Evolutionary conservation across 495 filamentous ascomycete species (phyloP), one percentile per base, ranked within the genome.

Genomic region (Penicillium waksmanii): DNA sequence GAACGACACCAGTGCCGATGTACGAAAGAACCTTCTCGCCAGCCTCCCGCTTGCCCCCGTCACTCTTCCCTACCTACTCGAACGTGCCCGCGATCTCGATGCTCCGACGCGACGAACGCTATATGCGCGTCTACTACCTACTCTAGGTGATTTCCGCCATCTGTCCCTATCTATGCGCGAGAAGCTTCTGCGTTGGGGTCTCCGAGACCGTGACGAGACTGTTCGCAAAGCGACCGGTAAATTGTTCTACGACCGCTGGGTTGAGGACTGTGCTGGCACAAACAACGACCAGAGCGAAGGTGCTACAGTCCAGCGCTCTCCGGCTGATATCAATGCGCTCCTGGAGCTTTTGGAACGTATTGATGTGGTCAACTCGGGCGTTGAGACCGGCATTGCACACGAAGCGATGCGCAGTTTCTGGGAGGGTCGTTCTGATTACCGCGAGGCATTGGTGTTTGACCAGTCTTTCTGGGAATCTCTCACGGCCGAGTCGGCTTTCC

Each of bases 321-420:
- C 85, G 0, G 91, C 91, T 1, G 91, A 79, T 59, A 80, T 89
- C 31, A 86, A 93, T 3, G 89, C 86, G 6, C 81, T 99, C 7
- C 80, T 96, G 1, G 96, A 98, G 70, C 82, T 99, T 0, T 80
- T 99, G 25, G 95, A 99, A 73, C 88, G 95, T 57, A 93, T 99
- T 58, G 93, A 98, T 66, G 83, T 97, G 11, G 84, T 93, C 58
- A 95, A 93, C 66, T 92, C 95, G 11, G 92, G 93, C 17, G 84
- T 89, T 23, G 93, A 97, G 68, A 89, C 87, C 61, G 95, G 95
- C 4, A 90, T 97, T 40, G 93, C 90, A 1, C 82, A 92, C 19
- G 91, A 96, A 64, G 95, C 96, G 3, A 94, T 99, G 90, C 87
- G 84, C 58, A 89, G 90, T 50, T 98, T 99, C 78, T 99, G 95